Evolutionary conservation across 2,329 filamentous ascomycete genomes (phyloP).

Genomic region (Exophiala aquamarina): DNA sequence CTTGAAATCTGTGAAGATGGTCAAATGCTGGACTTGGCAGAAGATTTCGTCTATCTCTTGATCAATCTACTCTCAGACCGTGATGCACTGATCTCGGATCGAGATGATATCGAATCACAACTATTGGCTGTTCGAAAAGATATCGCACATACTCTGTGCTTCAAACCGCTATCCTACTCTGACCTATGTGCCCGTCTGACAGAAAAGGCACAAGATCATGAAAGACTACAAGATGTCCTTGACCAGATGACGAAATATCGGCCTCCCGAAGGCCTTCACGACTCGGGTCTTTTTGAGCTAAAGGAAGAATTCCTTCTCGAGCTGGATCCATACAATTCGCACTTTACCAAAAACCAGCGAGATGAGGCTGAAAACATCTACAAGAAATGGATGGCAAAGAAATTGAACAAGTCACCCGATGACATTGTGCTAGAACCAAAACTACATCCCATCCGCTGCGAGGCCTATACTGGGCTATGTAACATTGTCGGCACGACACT

Average conservation of each 20-base stretch:
- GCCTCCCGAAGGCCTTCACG: conserved; percentile 83
- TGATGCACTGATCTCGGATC: conserved; percentile 70
- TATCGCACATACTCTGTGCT: conserved; percentile 90
- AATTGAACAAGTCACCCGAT: conserved; percentile 73
- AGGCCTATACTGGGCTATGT: conserved; percentile 74
- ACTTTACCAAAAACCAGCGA: conserved; percentile 95
- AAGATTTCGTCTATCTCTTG: conserved; percentile 92
- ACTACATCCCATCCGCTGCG: conserved; percentile 71
- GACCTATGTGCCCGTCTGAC: conserved; percentile 84
- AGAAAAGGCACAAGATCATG: conserved; percentile 84
- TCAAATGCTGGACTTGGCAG: conserved; percentile 88
- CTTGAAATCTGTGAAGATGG: conserved; percentile 76
- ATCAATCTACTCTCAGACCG: conserved; percentile 90
- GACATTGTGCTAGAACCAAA: conserved; percentile 92
- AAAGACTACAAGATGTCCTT: conserved; percentile 81
- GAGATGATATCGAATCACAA: conserved; percentile 65
- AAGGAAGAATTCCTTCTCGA: conserved; percentile 82
- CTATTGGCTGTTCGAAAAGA: conserved; percentile 78
- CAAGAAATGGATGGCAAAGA: conserved; percentile 82
- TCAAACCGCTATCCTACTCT: conserved; percentile 92
- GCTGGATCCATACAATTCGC: conserved; percentile 91
- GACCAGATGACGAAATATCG: conserved; percentile 88
- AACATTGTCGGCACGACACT: conserved; percentile 79
- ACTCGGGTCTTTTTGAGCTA: conserved; percentile 91
- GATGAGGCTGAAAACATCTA: conserved; percentile 93